Percentiles rank a stretch among this genome's conserved stretches.
phyloP scores from a whole-genome alignment of 306 rosid genomes.

The Castanopsis chinensis region DNA sequence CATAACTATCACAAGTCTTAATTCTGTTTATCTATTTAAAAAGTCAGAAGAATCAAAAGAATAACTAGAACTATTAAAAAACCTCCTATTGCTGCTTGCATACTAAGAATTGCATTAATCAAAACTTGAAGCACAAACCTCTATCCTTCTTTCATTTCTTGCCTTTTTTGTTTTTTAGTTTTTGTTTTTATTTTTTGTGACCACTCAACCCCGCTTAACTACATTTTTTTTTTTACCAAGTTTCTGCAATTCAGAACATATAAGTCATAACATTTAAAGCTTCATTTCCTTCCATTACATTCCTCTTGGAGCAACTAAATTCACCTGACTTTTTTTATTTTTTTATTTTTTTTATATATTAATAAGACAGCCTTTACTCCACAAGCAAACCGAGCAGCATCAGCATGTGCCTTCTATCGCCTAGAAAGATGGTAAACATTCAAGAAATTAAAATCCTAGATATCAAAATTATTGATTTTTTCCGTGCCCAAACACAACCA shows the following conservation, averaged over 20 bases:
- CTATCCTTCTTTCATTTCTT: background rate
- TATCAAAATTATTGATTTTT: background rate
- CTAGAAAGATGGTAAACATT: background rate
- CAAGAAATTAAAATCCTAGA: background rate
- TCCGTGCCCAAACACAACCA: background rate
- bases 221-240: too few relatives aligned
- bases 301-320: background rate
- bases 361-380: too few relatives aligned
- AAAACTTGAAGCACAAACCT: background rate
- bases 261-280: background rate
- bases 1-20: too few relatives aligned
- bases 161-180: background rate
- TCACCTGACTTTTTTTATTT: background rate
- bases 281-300: background rate
- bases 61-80: too few relatives aligned
- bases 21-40: too few relatives aligned
- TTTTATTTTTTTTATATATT: too few relatives aligned
- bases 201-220: background rate
- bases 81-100: too few relatives aligned
- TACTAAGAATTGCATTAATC: background rate
- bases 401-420: too few relatives aligned
- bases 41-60: too few relatives aligned
- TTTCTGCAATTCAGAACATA: background rate
- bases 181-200: background rate
- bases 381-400: too few relatives aligned